Evolutionary conservation across 805 yeast species (phyloP).

Genomic region (Candida ulmi): DNA sequence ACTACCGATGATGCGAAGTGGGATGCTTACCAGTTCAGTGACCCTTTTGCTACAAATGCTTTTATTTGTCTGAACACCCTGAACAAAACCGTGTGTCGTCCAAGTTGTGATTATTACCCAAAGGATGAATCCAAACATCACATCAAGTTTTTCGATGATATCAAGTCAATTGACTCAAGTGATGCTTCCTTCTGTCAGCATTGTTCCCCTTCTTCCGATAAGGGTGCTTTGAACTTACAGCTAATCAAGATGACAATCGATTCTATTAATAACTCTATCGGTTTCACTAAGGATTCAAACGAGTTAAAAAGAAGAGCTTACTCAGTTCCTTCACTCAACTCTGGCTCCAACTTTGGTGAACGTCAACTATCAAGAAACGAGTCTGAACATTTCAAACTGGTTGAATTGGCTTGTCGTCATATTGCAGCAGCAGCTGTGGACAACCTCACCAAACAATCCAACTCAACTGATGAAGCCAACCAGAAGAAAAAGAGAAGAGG

Average conservation of each 20-base stretch:
- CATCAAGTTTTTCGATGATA: slow-evolving; percentile 36
- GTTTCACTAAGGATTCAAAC: slow-evolving; percentile 32
- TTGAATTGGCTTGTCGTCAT: slow-evolving; percentile 77
- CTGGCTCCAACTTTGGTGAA: slow-evolving; percentile 10
- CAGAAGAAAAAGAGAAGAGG: slow-evolving; percentile 58
- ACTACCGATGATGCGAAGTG: slow-evolving; percentile 30
- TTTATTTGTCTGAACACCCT: slow-evolving; percentile 47
- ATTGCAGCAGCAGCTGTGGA: slow-evolving; percentile 74
- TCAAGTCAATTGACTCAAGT: slow-evolving; percentile 33
- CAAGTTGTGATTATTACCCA: slow-evolving; percentile 53
- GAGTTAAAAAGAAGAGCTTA: slow-evolving; percentile 21
- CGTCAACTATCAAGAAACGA: slow-evolving; percentile 48
- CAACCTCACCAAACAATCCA: slow-evolving; percentile 25
- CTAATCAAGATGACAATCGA: slow-evolving; percentile 45
- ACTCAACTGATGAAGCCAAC: slow-evolving; percentile 13
- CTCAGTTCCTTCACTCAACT: slow-evolving; percentile 17
- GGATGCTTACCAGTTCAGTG: slow-evolving; percentile 62
- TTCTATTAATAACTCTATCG: slow-evolving; percentile 49
- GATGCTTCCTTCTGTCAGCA: slow-evolving; percentile 49
- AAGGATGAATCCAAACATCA: slow-evolving; percentile 34
- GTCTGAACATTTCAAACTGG: slow-evolving; percentile 62
- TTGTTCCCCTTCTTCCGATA: slow-evolving; percentile 45
- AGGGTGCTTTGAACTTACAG: slow-evolving; percentile 14
- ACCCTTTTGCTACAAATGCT: slow-evolving; percentile 57
- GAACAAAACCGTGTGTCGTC: slow-evolving; percentile 50